Evolutionary conservation across 139 green algal genomes (phyloP).

Genomic region (Volvox africanus): DNA sequence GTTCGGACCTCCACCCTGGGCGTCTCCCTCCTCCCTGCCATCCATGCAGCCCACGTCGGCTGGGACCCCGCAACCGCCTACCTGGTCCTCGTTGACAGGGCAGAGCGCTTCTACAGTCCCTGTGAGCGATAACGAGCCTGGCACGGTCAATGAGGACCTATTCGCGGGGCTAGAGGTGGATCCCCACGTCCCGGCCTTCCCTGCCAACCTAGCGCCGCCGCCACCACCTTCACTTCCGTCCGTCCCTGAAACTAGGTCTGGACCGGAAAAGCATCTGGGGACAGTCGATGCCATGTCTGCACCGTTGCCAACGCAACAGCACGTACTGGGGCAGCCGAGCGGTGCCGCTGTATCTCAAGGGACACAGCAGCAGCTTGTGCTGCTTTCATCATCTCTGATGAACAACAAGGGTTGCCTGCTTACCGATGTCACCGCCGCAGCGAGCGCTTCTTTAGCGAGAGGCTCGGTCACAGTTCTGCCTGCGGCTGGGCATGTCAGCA

Average conservation of each 20-base stretch:
- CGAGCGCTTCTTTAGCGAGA: background rate
- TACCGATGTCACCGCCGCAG: background rate
- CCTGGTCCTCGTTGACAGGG: background rate
- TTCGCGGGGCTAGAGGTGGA: slow-evolving; percentile 42
- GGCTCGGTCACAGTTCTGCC: background rate
- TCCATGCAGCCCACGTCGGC: background rate
- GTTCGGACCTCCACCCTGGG: background rate
- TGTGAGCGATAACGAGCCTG: background rate
- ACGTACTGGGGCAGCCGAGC: background rate
- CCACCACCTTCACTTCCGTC: background rate
- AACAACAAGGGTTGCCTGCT: background rate
- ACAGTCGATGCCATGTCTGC: background rate
- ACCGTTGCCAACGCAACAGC: background rate
- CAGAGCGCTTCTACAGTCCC: no score
- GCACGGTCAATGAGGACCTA: background rate
- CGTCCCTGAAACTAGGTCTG: background rate
- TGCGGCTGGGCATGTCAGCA: background rate
- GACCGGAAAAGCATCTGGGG: background rate
- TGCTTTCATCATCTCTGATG: background rate
- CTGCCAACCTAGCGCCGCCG: background rate
- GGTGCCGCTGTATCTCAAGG: background rate
- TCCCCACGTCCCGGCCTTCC: slow-evolving; percentile 11
- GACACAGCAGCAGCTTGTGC: background rate
- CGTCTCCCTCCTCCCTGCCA: background rate
- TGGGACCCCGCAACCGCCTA: background rate